Percentiles rank a stretch among this genome's conserved stretches.
These are phyloP conservation scores for Podaxis sp. DNA, from an alignment of 768 basidiomycete species.

Conservation along the genomic window DNA sequence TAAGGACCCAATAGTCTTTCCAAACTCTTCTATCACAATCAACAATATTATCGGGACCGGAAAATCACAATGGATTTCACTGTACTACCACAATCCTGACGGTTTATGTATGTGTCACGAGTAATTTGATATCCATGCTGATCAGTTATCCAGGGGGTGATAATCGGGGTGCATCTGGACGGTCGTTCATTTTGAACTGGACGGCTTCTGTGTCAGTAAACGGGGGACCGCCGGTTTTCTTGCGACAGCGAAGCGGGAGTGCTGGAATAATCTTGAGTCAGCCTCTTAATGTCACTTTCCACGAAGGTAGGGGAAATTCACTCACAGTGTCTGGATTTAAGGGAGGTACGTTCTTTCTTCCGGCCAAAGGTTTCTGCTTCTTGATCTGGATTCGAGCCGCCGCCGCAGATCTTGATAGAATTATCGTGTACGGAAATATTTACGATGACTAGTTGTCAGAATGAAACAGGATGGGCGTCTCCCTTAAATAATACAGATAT, in stretches of 20 bases:
- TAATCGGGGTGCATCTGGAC: slow-evolving; percentile 20
- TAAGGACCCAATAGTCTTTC: not conserved
- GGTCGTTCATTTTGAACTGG: slow-evolving; percentile 18
- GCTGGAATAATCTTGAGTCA: slow-evolving; percentile 22
- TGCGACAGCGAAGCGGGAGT: slow-evolving; percentile 17
- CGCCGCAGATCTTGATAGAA: slow-evolving; percentile 3
- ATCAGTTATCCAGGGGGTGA: slow-evolving; percentile 18
- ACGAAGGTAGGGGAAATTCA: not conserved
- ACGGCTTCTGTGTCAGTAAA: slow-evolving; percentile 22
- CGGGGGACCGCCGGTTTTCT: slow-evolving; percentile 19
- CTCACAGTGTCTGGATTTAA: slow-evolving; percentile 2
- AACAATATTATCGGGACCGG: slow-evolving; percentile 24
- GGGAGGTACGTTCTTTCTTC: not conserved
- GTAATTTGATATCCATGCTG: not conserved
- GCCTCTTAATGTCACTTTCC: slow-evolving; percentile 22
- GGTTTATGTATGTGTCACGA: slow-evolving; percentile 18
- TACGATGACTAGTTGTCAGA: not conserved
- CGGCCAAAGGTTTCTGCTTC: not conserved
- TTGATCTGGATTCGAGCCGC: not conserved
- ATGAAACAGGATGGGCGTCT: not conserved
- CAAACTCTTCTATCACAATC: slow-evolving; percentile 22
- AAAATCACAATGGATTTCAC: slow-evolving; percentile 27
- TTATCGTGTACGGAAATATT: slow-evolving; percentile 4
- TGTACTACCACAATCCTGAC: slow-evolving; percentile 24
- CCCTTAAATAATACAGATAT: no score